These are phyloP conservation scores for Ascochyta fabae DNA, from an alignment of 2,329 filamentous ascomycete species.

Conservation along the genomic window DNA sequence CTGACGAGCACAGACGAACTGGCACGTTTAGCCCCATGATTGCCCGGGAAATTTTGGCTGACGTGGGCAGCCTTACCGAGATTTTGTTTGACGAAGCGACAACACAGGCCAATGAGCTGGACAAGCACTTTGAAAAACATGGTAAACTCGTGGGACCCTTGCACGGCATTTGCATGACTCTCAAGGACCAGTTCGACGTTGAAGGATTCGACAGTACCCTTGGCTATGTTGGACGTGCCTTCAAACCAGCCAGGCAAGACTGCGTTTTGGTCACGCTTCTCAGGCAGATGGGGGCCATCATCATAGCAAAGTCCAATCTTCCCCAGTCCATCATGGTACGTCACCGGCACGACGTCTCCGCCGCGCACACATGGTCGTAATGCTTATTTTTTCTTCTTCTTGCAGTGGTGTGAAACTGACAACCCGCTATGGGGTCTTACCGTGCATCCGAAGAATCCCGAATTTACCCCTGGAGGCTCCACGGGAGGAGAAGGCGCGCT, in stretches of 20 bases:
- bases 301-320: slow-evolving; percentile 60
- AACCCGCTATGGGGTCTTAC: slow-evolving; percentile 68
- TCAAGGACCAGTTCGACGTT: slow-evolving; percentile 60
- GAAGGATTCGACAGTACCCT: slow-evolving; percentile 57
- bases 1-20: slow-evolving; percentile 52
- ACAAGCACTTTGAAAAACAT: slow-evolving; percentile 47
- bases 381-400: slow-evolving; percentile 45
- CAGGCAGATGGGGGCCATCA: slow-evolving; percentile 59
- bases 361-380: slow-evolving; percentile 42
- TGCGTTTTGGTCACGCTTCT: slow-evolving; percentile 64
- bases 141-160: slow-evolving; percentile 53
- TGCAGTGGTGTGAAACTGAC: slow-evolving; percentile 65
- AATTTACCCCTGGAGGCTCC: slow-evolving; percentile 62
- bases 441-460: slow-evolving; percentile 63
- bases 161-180: slow-evolving; percentile 56
- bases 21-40: slow-evolving; percentile 51
- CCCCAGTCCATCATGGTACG: slow-evolving; percentile 62
- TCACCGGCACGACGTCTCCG: slow-evolving; percentile 8
- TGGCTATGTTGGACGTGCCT: slow-evolving; percentile 69
- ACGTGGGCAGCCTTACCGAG: slow-evolving; percentile 52
- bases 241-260: slow-evolving; percentile 58
- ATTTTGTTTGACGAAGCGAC: slow-evolving; percentile 56
- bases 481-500: slow-evolving; percentile 67
- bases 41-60: slow-evolving; percentile 58
- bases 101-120: slow-evolving; percentile 50